phyloP scores from a whole-genome alignment of 2,329 filamentous ascomycete genomes.

The Stemphylium beticola region DNA sequence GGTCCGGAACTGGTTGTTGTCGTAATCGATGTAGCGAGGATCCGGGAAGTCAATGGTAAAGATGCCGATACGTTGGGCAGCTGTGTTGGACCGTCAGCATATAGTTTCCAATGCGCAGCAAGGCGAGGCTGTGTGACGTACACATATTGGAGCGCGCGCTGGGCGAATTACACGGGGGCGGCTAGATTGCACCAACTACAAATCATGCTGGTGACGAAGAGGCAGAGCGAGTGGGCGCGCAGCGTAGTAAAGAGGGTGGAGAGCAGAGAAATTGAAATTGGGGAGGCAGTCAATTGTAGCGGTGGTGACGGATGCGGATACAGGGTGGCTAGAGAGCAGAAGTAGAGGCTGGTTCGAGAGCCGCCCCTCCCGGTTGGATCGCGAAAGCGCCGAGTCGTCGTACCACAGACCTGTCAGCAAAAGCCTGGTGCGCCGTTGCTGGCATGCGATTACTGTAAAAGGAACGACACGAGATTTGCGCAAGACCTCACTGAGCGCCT shows the following conservation, averaged over 20 bases:
- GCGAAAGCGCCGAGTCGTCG: slow-evolving; percentile 11
- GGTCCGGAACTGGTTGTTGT: slow-evolving; percentile 41
- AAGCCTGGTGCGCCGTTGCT: slow-evolving; percentile 12
- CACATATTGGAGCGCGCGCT: slow-evolving; percentile 44
- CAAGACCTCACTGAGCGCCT: neutral
- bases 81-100: slow-evolving; percentile 24
- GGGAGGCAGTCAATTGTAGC: neutral
- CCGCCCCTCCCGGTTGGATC: slow-evolving; percentile 8
- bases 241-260: neutral
- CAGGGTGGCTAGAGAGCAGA: slow-evolving; percentile 7
- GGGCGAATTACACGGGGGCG: slow-evolving; percentile 20
- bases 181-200: slow-evolving; percentile 10
- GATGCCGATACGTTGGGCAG: slow-evolving; percentile 43
- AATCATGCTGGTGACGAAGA: slow-evolving; percentile 23
- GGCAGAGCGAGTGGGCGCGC: too few species aligned
- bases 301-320: slow-evolving; percentile 1
- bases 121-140: slow-evolving; percentile 37
- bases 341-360: slow-evolving; percentile 27
- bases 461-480: too few species aligned
- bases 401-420: too few species aligned
- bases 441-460: neutral
- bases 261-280: neutral
- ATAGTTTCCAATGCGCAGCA: neutral
- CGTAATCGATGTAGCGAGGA: slow-evolving; percentile 33
- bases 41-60: slow-evolving; percentile 48